Evolutionary conservation across 257 asterid species (phyloP), one percentile per base, ranked within the genome.

Genomic region (Nicotiana noctiflora): DNA sequence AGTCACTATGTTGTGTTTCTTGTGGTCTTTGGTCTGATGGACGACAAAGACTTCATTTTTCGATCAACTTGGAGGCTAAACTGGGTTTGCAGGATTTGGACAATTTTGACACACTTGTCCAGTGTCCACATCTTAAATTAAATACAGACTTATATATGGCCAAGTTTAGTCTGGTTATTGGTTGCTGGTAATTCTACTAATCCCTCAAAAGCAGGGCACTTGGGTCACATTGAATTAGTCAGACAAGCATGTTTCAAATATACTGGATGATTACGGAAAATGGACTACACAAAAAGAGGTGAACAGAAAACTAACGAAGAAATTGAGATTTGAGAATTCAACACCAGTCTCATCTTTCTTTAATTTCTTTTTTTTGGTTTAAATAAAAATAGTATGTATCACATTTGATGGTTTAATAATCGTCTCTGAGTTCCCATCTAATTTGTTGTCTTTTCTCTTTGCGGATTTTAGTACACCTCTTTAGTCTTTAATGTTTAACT

Each of bases 141-240:
- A 51, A 51, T 51, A 51, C 18, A 51, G 13, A 13, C 56, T n/a
- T 31, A 68, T 31, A 68, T 3, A 37, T 40, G 57, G 32, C 56
- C 17, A 40, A 40, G 7, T 68, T 2, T 44, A 21, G 60, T 21
- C 14, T 44, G 5, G 59, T 70, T 21, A 70, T 70, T 46, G 57
- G 57, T 18, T 5, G 37, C 0, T 46, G 60, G 60, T 46, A 23
- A 72, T 23, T 23, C 14, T 46, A 72, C 25, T 13, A 6, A 23
- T 72, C 15, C 60, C 78, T 46, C 78, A 72, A 72, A 46, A 49
- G 61, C 17, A 72, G 61, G 78, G 78, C 40, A 72, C 21, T 72
- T 46, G 78, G 40, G 78, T 49, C 55, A 49, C 15, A 12, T 51
- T 13, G 56, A 14, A 51, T 51, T 51, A 40, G 12, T 40, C 49